These are phyloP conservation scores for Rhizomucor miehei DNA, from an alignment of 371 early-diverging fungal genomes.

Conservation along the genomic window DNA sequence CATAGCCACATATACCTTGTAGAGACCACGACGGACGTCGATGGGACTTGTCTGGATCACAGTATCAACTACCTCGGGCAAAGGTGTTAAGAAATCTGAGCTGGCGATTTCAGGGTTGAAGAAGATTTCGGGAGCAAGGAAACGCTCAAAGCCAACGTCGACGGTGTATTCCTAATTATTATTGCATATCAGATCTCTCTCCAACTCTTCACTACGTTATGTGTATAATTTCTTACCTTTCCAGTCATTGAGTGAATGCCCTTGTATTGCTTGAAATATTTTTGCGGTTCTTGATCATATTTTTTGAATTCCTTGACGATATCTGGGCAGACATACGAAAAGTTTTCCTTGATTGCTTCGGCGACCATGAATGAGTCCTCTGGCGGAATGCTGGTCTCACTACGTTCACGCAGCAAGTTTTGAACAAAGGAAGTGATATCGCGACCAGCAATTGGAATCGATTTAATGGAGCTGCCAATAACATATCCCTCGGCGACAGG, in stretches of 20 bases:
- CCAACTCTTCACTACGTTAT: too few species aligned
- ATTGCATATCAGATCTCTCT: too few species aligned
- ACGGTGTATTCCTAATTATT: slow-evolving; percentile 73
- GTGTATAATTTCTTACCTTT: too few species aligned
- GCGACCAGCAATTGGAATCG: slow-evolving; percentile 97
- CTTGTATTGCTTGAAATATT: slow-evolving; percentile 84
- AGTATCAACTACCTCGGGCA: slow-evolving; percentile 94
- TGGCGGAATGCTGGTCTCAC: slow-evolving; percentile 91
- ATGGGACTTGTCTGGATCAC: slow-evolving; percentile 96
- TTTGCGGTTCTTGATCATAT: slow-evolving; percentile 86
- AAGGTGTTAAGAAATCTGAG: slow-evolving; percentile 94
- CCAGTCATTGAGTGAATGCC: slow-evolving; percentile 84
- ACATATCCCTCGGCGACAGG: slow-evolving; percentile 99
- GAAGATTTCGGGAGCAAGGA: slow-evolving; percentile 97
- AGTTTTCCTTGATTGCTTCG: slow-evolving; percentile 92
- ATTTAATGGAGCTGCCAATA: slow-evolving; percentile 95
- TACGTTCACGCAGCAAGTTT: slow-evolving; percentile 92
- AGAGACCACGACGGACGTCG: slow-evolving; percentile 94
- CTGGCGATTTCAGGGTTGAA: slow-evolving; percentile 97
- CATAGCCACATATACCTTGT: slow-evolving; percentile 61
- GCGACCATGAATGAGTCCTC: slow-evolving; percentile 95
- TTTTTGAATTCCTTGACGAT: slow-evolving; percentile 96
- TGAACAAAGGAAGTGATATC: slow-evolving; percentile 97
- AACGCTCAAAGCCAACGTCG: slow-evolving; percentile 97
- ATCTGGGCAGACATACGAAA: slow-evolving; percentile 95